Evolutionary conservation across 371 early-diverging fungal species (phyloP).

Genomic region (Mucor velutinosus): DNA sequence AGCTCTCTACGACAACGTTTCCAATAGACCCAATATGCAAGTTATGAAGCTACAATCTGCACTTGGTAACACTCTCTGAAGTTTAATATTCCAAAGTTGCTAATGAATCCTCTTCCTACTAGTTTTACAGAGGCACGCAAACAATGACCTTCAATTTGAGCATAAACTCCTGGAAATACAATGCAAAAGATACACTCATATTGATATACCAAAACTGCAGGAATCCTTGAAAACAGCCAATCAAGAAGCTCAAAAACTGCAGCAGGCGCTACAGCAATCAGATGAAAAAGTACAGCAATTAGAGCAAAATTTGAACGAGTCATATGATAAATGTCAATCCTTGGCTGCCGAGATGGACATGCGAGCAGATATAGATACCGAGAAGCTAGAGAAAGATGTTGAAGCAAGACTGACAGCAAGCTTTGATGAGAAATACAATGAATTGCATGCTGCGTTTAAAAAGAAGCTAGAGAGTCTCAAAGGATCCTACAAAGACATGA

Average conservation of each 20-base stretch:
- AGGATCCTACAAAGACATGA: background rate
- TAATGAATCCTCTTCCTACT: background rate
- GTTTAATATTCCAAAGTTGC: background rate
- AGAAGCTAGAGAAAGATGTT: background rate
- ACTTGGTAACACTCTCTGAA: background rate
- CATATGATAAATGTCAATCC: background rate
- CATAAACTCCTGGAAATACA: background rate
- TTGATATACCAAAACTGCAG: background rate
- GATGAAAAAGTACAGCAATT: background rate
- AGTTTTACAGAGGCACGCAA: background rate
- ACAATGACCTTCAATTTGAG: background rate
- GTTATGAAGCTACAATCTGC: background rate
- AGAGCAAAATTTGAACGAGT: background rate
- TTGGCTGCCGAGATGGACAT: background rate
- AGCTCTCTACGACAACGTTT: background rate
- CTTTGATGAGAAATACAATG: background rate
- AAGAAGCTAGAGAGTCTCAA: background rate
- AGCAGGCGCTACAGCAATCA: background rate
- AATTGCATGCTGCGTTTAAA: background rate
- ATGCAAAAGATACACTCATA: background rate
- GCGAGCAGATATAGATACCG: background rate
- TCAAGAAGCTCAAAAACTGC: background rate
- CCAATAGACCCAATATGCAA: background rate
- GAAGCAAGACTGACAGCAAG: background rate
- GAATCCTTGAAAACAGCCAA: background rate